phyloP scores from a whole-genome alignment of 1,284 basidiomycete genomes.

The Grifola frondosa region DNA sequence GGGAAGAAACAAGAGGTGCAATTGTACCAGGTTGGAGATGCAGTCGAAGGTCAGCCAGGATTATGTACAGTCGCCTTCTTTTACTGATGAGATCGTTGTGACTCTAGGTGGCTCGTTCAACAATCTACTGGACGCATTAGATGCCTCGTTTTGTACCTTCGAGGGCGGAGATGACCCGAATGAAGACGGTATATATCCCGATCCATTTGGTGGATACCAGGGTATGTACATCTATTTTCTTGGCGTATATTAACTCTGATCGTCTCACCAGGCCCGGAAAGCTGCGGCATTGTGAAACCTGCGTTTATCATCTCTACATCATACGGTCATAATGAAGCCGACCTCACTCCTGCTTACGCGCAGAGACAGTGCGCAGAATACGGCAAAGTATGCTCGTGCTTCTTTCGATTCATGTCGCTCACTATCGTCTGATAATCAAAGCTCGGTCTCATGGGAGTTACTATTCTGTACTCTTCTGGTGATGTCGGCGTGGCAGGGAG shows the following conservation, averaged over 20 bases:
- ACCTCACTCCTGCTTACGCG: constrained; percentile 45
- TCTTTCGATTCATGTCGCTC: not conserved
- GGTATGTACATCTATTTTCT: constrained; percentile 1
- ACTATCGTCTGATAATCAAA: constrained; percentile 44
- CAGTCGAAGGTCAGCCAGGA: constrained; percentile 33
- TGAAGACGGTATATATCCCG: constrained; percentile 43
- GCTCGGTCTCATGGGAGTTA: constrained; percentile 59
- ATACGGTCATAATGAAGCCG: constrained; percentile 49
- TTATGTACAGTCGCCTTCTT: not conserved
- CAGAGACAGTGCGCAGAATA: constrained; percentile 58
- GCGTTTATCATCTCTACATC: constrained; percentile 58
- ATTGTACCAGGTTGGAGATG: constrained; percentile 49
- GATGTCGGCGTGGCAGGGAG: constrained; percentile 59
- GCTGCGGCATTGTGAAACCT: constrained; percentile 51
- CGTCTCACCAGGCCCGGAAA: constrained; percentile 35
- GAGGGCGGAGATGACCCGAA: constrained; percentile 43
- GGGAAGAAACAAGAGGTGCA: constrained; percentile 37
- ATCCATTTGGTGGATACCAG: constrained; percentile 38
- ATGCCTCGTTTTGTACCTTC: constrained; percentile 42
- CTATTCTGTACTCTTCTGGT: constrained; percentile 65
- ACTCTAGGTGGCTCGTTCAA: constrained; percentile 40
- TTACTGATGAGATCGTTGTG: constrained; percentile 2
- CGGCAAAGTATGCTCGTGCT: constrained; percentile 37
- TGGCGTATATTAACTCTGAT: not conserved
- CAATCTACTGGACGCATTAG: constrained; percentile 45